These are phyloP conservation scores for Corymbia maculata DNA, from an alignment of 345 rosid genomes.

Conservation along the genomic window DNA sequence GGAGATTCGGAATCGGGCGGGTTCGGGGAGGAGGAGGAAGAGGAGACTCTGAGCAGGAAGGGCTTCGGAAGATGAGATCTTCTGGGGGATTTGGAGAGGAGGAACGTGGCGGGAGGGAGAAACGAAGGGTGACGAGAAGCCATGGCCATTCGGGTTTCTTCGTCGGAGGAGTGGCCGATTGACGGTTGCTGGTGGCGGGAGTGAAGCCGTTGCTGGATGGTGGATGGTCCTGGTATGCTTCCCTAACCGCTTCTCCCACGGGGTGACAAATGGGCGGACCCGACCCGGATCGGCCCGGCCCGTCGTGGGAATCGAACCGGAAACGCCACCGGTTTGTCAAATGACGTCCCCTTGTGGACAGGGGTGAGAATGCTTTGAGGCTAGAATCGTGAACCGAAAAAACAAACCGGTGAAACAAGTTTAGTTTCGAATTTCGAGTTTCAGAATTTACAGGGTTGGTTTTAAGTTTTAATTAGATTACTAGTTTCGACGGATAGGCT, in stretches of 20 bases:
- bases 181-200: background rate
- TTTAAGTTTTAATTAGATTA: rapidly evolving
- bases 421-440: rapidly evolving
- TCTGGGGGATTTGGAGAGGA: background rate
- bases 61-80: background rate
- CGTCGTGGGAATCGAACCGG: background rate
- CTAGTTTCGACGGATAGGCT: rapidly evolving
- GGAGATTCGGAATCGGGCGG: background rate
- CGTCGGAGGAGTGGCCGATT: background rate
- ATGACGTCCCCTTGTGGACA: background rate
- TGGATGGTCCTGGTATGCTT: rapidly evolving
- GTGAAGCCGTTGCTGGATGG: background rate
- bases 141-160: background rate
- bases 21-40: background rate
- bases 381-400: rapidly evolving
- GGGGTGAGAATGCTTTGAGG: rapidly evolving
- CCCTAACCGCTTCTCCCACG: background rate
- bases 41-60: background rate
- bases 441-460: too few species aligned
- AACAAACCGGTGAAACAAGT: rapidly evolving
- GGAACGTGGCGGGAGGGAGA: background rate
- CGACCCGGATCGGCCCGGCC: background rate
- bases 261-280: background rate
- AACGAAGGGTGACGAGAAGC: background rate
- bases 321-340: background rate